Percentiles rank a stretch among this genome's conserved stretches.
phyloP scores from a whole-genome alignment of 495 filamentous ascomycete species.

The Lepraria neglecta region DNA sequence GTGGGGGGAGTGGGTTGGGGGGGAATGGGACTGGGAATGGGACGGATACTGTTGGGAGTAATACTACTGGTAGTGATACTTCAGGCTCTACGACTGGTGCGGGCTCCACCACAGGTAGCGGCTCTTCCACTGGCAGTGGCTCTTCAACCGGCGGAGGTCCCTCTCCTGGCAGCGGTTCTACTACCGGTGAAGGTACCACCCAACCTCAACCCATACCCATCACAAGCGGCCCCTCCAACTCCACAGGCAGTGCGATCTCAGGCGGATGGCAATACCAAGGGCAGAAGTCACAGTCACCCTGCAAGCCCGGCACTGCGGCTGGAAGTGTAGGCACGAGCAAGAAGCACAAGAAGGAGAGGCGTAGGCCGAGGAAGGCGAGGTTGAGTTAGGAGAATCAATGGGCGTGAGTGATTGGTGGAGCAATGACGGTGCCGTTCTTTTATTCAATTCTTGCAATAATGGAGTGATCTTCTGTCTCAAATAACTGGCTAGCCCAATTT shows the following conservation, averaged over 20 bases:
- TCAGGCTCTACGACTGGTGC: neutral
- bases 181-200: neutral
- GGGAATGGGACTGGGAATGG: neutral
- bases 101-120: neutral
- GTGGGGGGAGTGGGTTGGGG: slow-evolving; percentile 10
- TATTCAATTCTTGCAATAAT: no score
- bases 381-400: neutral
- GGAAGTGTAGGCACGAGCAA: neutral
- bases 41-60: neutral
- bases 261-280: neutral
- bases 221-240: neutral
- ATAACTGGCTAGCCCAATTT: no score
- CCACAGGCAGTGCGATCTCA: neutral
- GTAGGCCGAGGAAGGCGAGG: neutral
- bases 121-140: neutral
- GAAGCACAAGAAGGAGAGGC: neutral
- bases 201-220: neutral
- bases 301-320: neutral
- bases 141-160: no score
- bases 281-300: neutral
- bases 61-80: neutral
- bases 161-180: neutral
- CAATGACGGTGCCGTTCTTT: no score
- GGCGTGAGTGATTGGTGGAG: neutral
- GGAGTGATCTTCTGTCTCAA: no score